Conservation (phyloP, 768 basidiomycete species). For the Roridomyces roridus region DNA sequence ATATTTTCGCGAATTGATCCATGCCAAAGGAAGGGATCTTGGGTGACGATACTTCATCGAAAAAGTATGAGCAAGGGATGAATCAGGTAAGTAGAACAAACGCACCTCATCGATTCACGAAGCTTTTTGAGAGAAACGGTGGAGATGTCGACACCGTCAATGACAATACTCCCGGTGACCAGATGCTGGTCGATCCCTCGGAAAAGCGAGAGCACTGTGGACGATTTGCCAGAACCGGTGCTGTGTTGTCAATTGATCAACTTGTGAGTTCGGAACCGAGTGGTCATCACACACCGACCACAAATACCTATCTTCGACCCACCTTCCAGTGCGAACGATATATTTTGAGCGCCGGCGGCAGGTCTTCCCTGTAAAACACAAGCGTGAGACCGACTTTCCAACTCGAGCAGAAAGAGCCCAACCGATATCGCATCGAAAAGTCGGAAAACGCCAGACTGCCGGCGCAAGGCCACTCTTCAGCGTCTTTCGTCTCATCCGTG, state of each 20-base stretch:
- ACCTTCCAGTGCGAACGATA: conserved; percentile 8
- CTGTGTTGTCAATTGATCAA: background rate
- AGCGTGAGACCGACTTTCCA: background rate
- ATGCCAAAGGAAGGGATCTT: conserved; percentile 23
- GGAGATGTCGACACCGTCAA: conserved; percentile 17
- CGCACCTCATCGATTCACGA: conserved; percentile 20
- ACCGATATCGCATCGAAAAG: conserved; percentile 21
- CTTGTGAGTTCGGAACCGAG: background rate
- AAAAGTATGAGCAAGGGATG: too few species aligned
- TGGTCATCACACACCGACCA: conserved; percentile 3
- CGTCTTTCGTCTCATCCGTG: background rate
- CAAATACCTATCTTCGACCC: conserved; percentile 14
- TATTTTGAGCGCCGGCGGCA: conserved; percentile 9
- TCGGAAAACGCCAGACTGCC: conserved; percentile 4
- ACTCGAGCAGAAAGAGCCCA: too few species aligned
- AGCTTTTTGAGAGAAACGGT: conserved; percentile 6
- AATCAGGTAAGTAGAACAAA: too few species aligned
- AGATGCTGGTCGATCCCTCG: conserved; percentile 22
- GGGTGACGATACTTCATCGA: conserved; percentile 19
- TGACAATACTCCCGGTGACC: conserved; percentile 14
- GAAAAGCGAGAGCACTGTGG: conserved; percentile 15
- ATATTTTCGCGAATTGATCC: conserved; percentile 19
- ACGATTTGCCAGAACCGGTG: conserved; percentile 21
- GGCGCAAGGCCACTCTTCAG: conserved; percentile 3
- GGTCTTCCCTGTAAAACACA: conserved; percentile 1